Percentiles rank a stretch among this genome's conserved stretches.
These are phyloP conservation scores for Chrysosporium keratinophilum DNA, from an alignment of 2,329 filamentous ascomycete genomes.

Conservation along the genomic window DNA sequence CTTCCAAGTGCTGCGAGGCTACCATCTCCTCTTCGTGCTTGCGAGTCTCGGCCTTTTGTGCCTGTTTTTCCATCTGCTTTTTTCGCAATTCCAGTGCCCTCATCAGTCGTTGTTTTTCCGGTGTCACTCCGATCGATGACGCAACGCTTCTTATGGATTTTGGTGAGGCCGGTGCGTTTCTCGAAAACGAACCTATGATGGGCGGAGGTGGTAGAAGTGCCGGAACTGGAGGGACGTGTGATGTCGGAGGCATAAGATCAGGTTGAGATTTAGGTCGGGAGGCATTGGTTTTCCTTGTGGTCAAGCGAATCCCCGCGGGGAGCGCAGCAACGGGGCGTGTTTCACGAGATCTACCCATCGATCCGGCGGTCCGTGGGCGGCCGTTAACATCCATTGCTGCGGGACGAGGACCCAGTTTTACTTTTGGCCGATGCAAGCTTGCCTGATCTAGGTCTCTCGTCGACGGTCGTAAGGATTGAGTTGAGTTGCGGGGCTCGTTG, in stretches of 20 bases:
- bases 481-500: slow-evolving; percentile 30
- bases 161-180: slow-evolving; percentile 26
- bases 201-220: slow-evolving; percentile 30
- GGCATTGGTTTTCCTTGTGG: slow-evolving; percentile 42
- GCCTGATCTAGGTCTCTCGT: slow-evolving; percentile 36
- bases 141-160: slow-evolving; percentile 37
- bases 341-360: slow-evolving; percentile 35
- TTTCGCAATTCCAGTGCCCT: slow-evolving; percentile 86
- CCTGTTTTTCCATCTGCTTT: slow-evolving; percentile 52
- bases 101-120: slow-evolving; percentile 85
- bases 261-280: slow-evolving; percentile 38
- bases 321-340: slow-evolving; percentile 66
- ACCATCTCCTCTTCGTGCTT: not conserved
- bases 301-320: slow-evolving; percentile 67
- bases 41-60: slow-evolving; percentile 20
- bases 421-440: slow-evolving; percentile 47
- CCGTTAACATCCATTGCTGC: slow-evolving; percentile 55
- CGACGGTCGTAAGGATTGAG: slow-evolving; percentile 37
- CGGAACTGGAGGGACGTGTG: slow-evolving; percentile 30
- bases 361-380: slow-evolving; percentile 50
- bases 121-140: slow-evolving; percentile 54
- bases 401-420: slow-evolving; percentile 79
- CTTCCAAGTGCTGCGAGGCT: not conserved
- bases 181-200: slow-evolving; percentile 24
- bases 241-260: slow-evolving; percentile 24